Evolutionary conservation across 176 grass and related monocot species (phyloP).

Genomic region (Stipa capillata): DNA sequence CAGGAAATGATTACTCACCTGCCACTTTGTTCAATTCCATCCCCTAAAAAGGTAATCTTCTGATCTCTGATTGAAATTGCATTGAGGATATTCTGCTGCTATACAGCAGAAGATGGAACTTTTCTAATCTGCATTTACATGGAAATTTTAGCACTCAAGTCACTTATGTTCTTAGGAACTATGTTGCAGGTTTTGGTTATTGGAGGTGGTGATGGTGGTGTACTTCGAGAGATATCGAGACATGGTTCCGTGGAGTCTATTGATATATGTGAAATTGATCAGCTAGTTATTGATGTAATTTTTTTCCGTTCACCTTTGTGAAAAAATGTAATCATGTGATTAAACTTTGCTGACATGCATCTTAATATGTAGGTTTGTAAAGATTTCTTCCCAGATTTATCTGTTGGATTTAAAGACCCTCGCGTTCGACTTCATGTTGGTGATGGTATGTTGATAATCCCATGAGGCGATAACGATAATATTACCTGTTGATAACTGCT

Average conservation of each 20-base stretch:
- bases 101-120: not conserved
- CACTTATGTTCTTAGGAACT: not conserved
- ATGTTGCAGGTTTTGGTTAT: constrained; percentile 72
- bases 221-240: constrained; percentile 75
- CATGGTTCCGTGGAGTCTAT: constrained; percentile 74
- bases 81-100: not conserved
- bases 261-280: constrained; percentile 96
- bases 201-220: constrained; percentile 90
- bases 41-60: constrained; percentile 64
- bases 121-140: not conserved
- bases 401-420: constrained; percentile 82
- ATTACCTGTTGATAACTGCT: not conserved
- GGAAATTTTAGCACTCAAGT: not conserved
- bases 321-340: not conserved
- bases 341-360: constrained; percentile 22
- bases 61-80: not conserved
- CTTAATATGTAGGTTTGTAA: constrained; percentile 61
- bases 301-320: not conserved
- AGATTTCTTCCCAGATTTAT: constrained; percentile 73
- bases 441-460: constrained; percentile 52
- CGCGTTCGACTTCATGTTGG: too few species aligned
- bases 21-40: constrained; percentile 83
- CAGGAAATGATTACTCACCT: constrained; percentile 93
- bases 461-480: not conserved
- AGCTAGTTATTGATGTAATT: too few species aligned